A percentile compares a stretch with the other conserved stretches of the same genome.
Evolutionary conservation across 352 stramenopile genomes (phyloP).

Genomic region (Detonula confervacea): DNA sequence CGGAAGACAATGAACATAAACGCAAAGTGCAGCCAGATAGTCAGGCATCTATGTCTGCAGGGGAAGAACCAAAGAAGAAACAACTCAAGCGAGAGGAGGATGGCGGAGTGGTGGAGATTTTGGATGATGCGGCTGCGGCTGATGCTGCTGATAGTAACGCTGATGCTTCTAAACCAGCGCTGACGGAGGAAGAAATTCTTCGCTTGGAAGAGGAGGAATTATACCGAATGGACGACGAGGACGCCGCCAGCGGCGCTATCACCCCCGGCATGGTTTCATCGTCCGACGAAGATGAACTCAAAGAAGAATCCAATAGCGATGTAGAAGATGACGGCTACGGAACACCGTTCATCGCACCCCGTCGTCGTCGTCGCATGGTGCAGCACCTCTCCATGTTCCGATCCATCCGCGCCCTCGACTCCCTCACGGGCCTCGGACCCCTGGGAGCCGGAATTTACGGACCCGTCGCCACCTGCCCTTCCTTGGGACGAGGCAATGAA

Average conservation of each 20-base stretch:
- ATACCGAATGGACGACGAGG: constrained; percentile 49
- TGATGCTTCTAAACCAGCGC: constrained; percentile 1
- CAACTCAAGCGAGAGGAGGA: constrained; percentile 19
- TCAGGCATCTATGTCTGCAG: constrained; percentile 18
- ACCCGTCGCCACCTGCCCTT: constrained; percentile 53
- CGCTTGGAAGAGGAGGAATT: constrained; percentile 75
- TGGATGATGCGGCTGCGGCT: constrained; percentile 20
- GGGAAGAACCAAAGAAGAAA: constrained; percentile 13
- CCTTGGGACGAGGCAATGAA: constrained; percentile 29
- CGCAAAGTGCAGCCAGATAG: constrained; percentile 32
- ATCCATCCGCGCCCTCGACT: constrained; percentile 68
- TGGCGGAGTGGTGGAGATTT: constrained; percentile 19
- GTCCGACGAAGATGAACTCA: constrained; percentile 24
- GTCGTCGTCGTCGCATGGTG: constrained; percentile 15
- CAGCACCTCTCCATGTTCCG: constrained; percentile 56
- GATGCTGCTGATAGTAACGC: constrained; percentile 1
- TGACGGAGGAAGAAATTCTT: constrained; percentile 60
- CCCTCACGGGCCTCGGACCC: constrained; percentile 70
- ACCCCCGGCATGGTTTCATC: constrained; percentile 41
- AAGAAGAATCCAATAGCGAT: constrained; percentile 14
- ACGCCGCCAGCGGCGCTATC: constrained; percentile 12
- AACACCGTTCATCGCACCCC: neutral
- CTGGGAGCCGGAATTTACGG: constrained; percentile 68
- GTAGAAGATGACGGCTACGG: constrained; percentile 1
- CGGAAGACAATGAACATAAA: constrained; percentile 32